A percentile compares a stretch with the other conserved stretches of the same genome.
Conservation (phyloP, 2,329 filamentous ascomycete species). For the Apiospora koreana region DNA sequence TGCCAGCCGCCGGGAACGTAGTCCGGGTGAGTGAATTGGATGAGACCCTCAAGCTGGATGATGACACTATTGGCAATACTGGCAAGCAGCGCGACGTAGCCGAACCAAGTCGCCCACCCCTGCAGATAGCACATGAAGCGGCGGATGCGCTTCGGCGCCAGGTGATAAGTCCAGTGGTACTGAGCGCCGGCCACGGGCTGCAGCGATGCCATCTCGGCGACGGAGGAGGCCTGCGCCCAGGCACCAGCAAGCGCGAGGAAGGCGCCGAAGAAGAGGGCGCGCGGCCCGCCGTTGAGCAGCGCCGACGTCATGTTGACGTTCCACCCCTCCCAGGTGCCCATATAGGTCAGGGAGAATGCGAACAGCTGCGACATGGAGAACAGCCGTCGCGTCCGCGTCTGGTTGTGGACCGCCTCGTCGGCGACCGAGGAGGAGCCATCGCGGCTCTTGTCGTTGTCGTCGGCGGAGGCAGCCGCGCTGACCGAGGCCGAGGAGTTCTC, state of each 20-base stretch:
- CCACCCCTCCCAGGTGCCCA: constrained; percentile 15
- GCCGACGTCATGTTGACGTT: constrained; percentile 17
- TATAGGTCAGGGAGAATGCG: constrained; percentile 16
- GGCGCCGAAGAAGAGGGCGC: constrained; percentile 15
- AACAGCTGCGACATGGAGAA: constrained; percentile 17
- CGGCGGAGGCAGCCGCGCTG: background rate
- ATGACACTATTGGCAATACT: constrained; percentile 12
- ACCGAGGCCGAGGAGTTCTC: background rate
- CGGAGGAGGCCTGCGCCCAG: constrained; percentile 13
- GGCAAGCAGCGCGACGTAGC: constrained; percentile 15
- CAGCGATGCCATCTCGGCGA: constrained; percentile 17
- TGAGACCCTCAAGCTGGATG: constrained; percentile 13
- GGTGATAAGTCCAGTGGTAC: constrained; percentile 17
- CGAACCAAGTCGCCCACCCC: constrained; percentile 15
- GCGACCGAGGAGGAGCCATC: background rate
- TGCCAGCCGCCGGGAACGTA: constrained; percentile 13
- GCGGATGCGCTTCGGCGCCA: constrained; percentile 7
- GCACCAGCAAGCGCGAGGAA: constrained; percentile 14
- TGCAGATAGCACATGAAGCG: constrained; percentile 16
- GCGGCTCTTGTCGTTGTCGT: background rate
- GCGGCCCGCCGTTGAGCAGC: constrained; percentile 14
- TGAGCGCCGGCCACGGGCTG: constrained; percentile 17
- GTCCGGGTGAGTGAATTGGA: constrained; percentile 13
- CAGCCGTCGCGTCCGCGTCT: constrained; percentile 14
- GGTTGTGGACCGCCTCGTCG: constrained; percentile 11